A percentile compares a stretch with the other conserved stretches of the same genome.
Evolutionary conservation across 2,329 filamentous ascomycete species (phyloP).

Genomic region (Grosmannia penicillata): DNA sequence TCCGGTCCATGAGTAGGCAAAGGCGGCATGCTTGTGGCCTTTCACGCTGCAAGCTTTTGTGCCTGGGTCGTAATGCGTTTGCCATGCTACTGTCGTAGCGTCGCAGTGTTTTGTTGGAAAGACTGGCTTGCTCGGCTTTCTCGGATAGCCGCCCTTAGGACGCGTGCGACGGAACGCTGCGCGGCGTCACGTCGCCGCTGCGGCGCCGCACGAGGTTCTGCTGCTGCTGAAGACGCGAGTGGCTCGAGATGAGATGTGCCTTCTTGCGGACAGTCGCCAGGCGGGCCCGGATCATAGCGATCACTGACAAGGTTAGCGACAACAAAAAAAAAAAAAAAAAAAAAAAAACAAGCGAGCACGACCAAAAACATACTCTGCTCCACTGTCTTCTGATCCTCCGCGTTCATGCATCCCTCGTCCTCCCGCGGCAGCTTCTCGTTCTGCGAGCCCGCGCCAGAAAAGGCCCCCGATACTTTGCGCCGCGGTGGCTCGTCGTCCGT

Average conservation of each 20-base stretch:
- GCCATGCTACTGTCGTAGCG: neutral
- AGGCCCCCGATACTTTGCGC: constrained; percentile 17
- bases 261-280: constrained; percentile 44
- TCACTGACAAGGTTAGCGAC: constrained; percentile 31
- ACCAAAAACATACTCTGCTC: constrained; percentile 51
- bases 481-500: constrained; percentile 48
- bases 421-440: constrained; percentile 28
- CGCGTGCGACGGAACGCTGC: constrained; percentile 34
- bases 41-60: neutral
- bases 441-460: constrained; percentile 15
- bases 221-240: constrained; percentile 33
- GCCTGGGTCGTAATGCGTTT: no score
- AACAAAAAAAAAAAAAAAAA: neutral
- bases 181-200: constrained; percentile 40
- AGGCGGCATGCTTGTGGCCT: neutral
- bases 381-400: constrained; percentile 59
- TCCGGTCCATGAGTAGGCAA: neutral
- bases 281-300: constrained; percentile 45
- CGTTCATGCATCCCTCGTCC: constrained; percentile 36
- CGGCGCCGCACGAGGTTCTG: constrained; percentile 29
- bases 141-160: constrained; percentile 13
- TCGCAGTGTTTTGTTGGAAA: neutral
- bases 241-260: constrained; percentile 44
- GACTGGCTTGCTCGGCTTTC: neutral
- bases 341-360: constrained; percentile 4